Evolutionary conservation across 2,329 filamentous ascomycete genomes (phyloP).

Genomic region (Penicillium fuscoglaucum): DNA sequence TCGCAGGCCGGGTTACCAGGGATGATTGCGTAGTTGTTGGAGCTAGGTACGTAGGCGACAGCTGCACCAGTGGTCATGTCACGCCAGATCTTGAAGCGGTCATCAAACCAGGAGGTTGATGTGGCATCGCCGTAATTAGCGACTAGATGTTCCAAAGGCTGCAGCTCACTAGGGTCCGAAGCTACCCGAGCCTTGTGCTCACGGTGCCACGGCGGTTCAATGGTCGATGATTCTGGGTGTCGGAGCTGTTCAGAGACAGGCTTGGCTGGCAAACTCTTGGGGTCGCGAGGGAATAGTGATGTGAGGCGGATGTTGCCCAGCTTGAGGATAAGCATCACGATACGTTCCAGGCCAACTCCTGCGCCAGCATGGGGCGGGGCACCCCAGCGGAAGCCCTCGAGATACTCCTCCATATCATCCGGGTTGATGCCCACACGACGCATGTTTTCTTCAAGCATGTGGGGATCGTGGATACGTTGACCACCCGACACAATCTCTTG

Average conservation of each 20-base stretch:
- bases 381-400: conserved; percentile 83
- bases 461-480: conserved; percentile 84
- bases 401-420: conserved; percentile 84
- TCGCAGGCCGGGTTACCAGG: conserved; percentile 88
- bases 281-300: conserved; percentile 83
- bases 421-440: conserved; percentile 71
- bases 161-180: conserved; percentile 57
- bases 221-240: conserved; percentile 83
- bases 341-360: conserved; percentile 84
- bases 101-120: conserved; percentile 91
- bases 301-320: conserved; percentile 87
- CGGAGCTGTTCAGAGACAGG: conserved; percentile 65
- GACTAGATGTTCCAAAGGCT: conserved; percentile 80
- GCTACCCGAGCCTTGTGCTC: conserved; percentile 43
- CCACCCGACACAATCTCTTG: conserved; percentile 92
- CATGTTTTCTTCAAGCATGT: conserved; percentile 76
- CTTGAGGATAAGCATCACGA: conserved; percentile 81
- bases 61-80: conserved; percentile 77
- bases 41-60: conserved; percentile 75
- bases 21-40: conserved; percentile 72
- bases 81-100: conserved; percentile 84
- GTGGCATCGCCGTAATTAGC: conserved; percentile 94
- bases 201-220: conserved; percentile 63
- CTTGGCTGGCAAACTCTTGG: conserved; percentile 76
- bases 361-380: conserved; percentile 87